These are phyloP conservation scores for Peziza echinospora DNA, from an alignment of 495 filamentous ascomycete species.

Conservation along the genomic window DNA sequence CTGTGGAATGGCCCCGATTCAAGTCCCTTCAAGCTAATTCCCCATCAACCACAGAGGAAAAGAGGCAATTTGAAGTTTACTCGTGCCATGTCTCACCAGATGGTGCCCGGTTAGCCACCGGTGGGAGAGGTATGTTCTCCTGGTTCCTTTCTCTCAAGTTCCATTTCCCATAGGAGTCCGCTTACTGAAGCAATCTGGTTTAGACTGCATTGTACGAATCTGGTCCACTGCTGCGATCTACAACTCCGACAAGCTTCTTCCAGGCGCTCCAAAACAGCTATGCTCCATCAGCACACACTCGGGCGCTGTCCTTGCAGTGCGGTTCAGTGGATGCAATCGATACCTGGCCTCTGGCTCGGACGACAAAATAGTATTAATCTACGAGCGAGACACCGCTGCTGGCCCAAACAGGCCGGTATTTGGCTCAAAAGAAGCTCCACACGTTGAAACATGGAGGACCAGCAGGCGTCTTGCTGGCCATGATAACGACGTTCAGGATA, in stretches of 20 bases:
- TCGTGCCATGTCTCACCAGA: conserved; percentile 93
- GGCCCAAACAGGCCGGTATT: conserved; percentile 11
- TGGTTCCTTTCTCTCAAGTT: no score
- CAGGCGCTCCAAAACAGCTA: conserved; percentile 68
- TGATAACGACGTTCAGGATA: conserved; percentile 95
- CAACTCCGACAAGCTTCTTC: conserved; percentile 44
- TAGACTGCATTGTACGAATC: conserved; percentile 88
- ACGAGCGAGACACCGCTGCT: conserved; percentile 44
- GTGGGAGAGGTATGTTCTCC: conserved; percentile 6
- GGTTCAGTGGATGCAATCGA: conserved; percentile 80
- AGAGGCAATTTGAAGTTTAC: conserved; percentile 94
- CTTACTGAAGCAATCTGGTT: conserved; percentile 13
- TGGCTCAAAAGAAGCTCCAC: conserved; percentile 78
- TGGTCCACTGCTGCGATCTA: conserved; percentile 92
- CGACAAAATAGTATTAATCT: conserved; percentile 95
- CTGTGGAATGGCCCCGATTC: conserved; percentile 5
- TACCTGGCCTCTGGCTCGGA: conserved; percentile 93
- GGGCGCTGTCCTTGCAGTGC: conserved; percentile 87
- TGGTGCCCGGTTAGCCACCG: conserved; percentile 73
- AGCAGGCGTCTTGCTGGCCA: conserved; percentile 80
- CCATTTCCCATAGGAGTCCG: no score
- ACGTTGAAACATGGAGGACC: conserved; percentile 93
- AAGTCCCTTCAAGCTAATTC: conserved; percentile 1
- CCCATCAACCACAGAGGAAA: conserved; percentile 39
- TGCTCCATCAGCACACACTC: conserved; percentile 97